phyloP scores from a whole-genome alignment of 2,329 filamentous ascomycete genomes.

The Thermoascus crustaceus region DNA sequence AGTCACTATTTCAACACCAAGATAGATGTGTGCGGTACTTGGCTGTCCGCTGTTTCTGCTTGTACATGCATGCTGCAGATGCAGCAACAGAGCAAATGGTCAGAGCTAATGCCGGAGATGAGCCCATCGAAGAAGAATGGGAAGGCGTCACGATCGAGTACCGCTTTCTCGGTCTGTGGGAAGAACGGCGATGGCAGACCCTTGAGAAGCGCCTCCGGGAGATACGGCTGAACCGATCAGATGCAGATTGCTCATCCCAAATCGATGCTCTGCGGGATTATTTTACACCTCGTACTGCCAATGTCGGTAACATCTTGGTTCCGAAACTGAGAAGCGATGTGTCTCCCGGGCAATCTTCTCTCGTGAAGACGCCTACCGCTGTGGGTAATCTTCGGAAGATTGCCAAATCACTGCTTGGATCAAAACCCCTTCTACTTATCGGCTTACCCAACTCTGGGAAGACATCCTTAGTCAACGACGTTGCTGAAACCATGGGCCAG shows the following conservation, averaged over 20 bases:
- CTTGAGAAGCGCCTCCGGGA: conserved; percentile 21
- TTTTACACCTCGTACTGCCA: conserved; percentile 54
- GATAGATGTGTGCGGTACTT: conserved; percentile 64
- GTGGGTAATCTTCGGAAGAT: conserved; percentile 62
- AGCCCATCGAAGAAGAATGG: conserved; percentile 59
- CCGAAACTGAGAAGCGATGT: conserved; percentile 49
- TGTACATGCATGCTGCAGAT: conserved; percentile 73
- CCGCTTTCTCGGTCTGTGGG: conserved; percentile 60
- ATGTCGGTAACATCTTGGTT: conserved; percentile 60
- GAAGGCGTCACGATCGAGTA: conserved; percentile 74
- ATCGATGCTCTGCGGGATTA: conserved; percentile 21
- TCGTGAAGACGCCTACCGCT: conserved; percentile 67
- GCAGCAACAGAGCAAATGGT: conserved; percentile 66
- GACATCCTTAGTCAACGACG: conserved; percentile 73
- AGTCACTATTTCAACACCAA: conserved; percentile 56
- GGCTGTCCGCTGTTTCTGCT: conserved; percentile 70
- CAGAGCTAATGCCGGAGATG: conserved; percentile 54
- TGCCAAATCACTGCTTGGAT: conserved; percentile 56
- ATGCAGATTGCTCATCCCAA: conserved; percentile 15
- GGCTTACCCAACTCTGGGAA: conserved; percentile 85
- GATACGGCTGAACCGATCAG: conserved; percentile 16
- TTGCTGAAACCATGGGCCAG: conserved; percentile 71
- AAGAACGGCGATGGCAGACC: conserved; percentile 49
- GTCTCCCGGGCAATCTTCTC: conserved; percentile 40
- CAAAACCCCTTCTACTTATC: conserved; percentile 69